Conservation (phyloP, 192 early-diverging fungal genomes). For the Coemansia sp. region DNA sequence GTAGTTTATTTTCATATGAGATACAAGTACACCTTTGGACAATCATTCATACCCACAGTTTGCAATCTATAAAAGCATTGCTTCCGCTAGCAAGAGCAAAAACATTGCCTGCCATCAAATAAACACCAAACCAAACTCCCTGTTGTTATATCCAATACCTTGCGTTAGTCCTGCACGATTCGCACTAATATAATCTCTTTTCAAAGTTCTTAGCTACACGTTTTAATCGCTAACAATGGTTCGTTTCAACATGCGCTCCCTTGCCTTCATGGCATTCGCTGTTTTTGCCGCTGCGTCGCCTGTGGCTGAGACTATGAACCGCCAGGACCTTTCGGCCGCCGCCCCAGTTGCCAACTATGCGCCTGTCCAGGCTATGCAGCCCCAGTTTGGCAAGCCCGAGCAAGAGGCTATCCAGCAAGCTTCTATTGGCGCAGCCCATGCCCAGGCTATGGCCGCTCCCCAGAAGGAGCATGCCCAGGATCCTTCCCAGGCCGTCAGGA, state of each 20-base stretch:
- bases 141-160: not conserved
- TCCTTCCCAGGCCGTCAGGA: constrained; percentile 14
- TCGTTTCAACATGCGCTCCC: constrained; percentile 40
- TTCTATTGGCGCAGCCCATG: not conserved
- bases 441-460: constrained; percentile 14
- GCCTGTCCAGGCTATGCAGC: constrained; percentile 12
- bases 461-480: constrained; percentile 9
- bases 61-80: not conserved
- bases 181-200: constrained; percentile 3
- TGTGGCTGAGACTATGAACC: constrained; percentile 14
- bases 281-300: constrained; percentile 45
- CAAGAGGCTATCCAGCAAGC: constrained; percentile 14
- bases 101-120: not conserved
- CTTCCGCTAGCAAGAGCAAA: not conserved
- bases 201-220: not conserved
- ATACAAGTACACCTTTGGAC: not conserved
- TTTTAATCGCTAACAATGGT: constrained; percentile 25
- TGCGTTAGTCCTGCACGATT: not conserved
- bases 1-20: not conserved
- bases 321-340: constrained; percentile 13
- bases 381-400: constrained; percentile 7
- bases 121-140: not conserved
- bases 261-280: constrained; percentile 48
- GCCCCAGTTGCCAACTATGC: constrained; percentile 16
- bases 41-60: not conserved